Percentiles rank a stretch among this genome's conserved stretches.
Evolutionary conservation across 2,329 filamentous ascomycete genomes (phyloP).

Genomic region (Fusarium oligoseptatum): DNA sequence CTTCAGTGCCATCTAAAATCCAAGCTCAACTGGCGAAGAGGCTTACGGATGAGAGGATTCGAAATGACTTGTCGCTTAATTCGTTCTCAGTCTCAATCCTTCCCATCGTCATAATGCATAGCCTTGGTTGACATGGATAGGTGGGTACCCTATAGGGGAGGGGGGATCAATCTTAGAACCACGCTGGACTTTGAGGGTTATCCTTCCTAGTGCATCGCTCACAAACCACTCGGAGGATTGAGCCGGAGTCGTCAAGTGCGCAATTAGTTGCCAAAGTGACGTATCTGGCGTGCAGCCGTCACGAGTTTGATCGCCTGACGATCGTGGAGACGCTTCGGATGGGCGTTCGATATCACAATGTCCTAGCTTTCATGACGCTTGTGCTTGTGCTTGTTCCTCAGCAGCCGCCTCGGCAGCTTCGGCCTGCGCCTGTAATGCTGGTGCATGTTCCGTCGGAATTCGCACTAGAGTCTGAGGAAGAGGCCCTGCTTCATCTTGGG

Average conservation of each 20-base stretch:
- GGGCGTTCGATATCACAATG: background rate
- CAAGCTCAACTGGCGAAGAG: background rate
- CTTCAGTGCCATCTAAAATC: background rate
- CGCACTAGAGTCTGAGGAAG: slow-evolving; percentile 86
- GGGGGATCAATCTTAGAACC: background rate
- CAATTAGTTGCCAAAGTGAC: background rate
- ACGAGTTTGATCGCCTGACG: background rate
- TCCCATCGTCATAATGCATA: background rate
- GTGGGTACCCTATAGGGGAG: background rate
- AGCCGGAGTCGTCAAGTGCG: background rate
- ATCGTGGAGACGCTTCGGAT: background rate
- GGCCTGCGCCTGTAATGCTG: slow-evolving; percentile 71
- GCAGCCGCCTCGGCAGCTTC: slow-evolving; percentile 63
- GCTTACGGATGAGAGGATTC: background rate
- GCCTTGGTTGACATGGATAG: background rate
- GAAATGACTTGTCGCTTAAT: background rate
- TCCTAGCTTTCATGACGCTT: slow-evolving; percentile 41
- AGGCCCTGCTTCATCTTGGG: slow-evolving; percentile 60
- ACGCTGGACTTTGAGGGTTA: background rate
- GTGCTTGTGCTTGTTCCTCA: slow-evolving; percentile 57
- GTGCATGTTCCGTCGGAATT: slow-evolving; percentile 84
- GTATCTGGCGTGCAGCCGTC: background rate
- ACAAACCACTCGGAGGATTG: background rate
- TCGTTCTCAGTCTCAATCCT: background rate
- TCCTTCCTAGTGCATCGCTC: background rate